Evolutionary conservation across 2,329 filamentous ascomycete species (phyloP).

Genomic region (Didymellaceae sp.): DNA sequence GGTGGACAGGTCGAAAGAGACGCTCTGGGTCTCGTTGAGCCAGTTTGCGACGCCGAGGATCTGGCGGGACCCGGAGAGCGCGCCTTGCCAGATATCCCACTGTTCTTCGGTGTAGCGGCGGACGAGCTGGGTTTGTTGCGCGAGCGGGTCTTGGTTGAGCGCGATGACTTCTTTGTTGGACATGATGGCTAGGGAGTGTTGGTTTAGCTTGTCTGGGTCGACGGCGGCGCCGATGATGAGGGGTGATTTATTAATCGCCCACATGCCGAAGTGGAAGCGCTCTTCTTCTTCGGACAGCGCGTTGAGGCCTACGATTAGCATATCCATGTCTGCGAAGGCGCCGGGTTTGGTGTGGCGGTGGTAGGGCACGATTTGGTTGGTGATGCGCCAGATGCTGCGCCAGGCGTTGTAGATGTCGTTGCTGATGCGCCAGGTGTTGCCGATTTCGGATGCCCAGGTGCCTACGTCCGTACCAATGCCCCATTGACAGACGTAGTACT

Average conservation of each 20-base stretch:
- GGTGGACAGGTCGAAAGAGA: slow-evolving; percentile 40
- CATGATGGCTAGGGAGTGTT: slow-evolving; percentile 37
- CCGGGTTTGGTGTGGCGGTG: slow-evolving; percentile 36
- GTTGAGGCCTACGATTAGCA: slow-evolving; percentile 52
- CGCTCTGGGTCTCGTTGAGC: slow-evolving; percentile 40
- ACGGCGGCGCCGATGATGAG: slow-evolving; percentile 53
- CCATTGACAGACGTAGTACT: slow-evolving; percentile 50
- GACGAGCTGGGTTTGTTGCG: slow-evolving; percentile 58
- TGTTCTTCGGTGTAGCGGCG: slow-evolving; percentile 49
- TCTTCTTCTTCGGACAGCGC: slow-evolving; percentile 48
- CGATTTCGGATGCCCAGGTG: slow-evolving; percentile 44
- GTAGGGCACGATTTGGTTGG: slow-evolving; percentile 42
- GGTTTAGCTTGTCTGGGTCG: slow-evolving; percentile 33
- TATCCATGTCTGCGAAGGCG: slow-evolving; percentile 51
- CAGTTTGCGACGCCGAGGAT: slow-evolving; percentile 50
- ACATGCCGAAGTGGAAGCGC: slow-evolving; percentile 55
- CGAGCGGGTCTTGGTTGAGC: slow-evolving; percentile 64
- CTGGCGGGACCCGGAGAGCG: slow-evolving; percentile 43
- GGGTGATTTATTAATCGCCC: slow-evolving; percentile 56
- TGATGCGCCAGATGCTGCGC: slow-evolving; percentile 44
- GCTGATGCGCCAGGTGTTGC: slow-evolving; percentile 47
- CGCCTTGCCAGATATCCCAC: slow-evolving; percentile 49
- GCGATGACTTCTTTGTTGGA: slow-evolving; percentile 62
- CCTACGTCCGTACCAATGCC: slow-evolving; percentile 46
- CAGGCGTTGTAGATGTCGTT: slow-evolving; percentile 47